These are phyloP conservation scores for Nakataea oryzae DNA, from an alignment of 2,329 filamentous ascomycete species.

Conservation along the genomic window DNA sequence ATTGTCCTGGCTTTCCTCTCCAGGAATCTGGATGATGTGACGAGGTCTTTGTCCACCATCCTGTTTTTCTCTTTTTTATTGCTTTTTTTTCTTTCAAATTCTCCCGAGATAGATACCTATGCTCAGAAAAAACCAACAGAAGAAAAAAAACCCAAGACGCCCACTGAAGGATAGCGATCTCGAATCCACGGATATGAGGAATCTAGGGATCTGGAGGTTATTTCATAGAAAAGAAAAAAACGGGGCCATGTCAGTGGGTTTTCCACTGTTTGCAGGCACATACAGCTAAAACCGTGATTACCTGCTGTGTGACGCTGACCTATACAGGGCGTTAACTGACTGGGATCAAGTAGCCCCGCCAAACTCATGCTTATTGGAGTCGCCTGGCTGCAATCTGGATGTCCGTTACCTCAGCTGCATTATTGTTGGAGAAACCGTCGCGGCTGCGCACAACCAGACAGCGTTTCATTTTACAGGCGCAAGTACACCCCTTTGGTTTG, in stretches of 20 bases:
- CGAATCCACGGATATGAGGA: too few relatives aligned
- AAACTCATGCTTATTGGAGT: not conserved
- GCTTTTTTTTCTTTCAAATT: too few relatives aligned
- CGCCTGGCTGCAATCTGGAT: not conserved
- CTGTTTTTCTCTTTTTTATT: too few relatives aligned
- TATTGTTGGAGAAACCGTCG: not conserved
- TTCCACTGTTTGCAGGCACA: not conserved
- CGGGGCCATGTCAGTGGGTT: too few relatives aligned
- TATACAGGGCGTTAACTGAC: not conserved
- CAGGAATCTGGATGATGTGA: constrained; percentile 26
- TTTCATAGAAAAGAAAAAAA: not conserved
- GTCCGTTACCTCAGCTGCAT: not conserved
- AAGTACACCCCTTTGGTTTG: not conserved
- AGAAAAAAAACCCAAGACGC: not conserved
- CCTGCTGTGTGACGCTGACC: too few relatives aligned
- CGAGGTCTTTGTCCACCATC: not conserved
- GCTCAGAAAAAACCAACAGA: too few relatives aligned
- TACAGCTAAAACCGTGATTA: too few relatives aligned
- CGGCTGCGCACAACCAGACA: not conserved
- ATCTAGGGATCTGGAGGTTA: too few relatives aligned
- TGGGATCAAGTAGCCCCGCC: not conserved
- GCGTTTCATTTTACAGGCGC: not conserved
- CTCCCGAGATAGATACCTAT: too few relatives aligned
- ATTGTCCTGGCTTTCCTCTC: constrained; percentile 66
- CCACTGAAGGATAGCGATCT: too few relatives aligned